Evolutionary conservation across 2,329 filamentous ascomycete species (phyloP).

Genomic region (Colletotrichum sp.): DNA sequence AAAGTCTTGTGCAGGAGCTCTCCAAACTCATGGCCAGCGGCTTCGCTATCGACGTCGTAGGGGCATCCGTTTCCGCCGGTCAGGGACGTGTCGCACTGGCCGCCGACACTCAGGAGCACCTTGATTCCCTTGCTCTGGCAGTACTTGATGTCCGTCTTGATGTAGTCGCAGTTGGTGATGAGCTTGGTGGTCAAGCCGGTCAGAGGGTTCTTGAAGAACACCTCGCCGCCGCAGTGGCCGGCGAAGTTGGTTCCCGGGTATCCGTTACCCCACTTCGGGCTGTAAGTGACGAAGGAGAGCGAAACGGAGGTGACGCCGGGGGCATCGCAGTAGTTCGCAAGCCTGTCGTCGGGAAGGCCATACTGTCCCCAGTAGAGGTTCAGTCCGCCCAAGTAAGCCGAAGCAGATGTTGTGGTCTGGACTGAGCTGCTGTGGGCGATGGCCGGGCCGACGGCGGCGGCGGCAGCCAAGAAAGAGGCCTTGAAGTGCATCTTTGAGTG

Average conservation of each 20-base stretch:
- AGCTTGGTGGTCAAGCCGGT: slow-evolving; percentile 31
- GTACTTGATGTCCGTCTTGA: slow-evolving; percentile 44
- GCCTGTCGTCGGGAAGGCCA: slow-evolving; percentile 27
- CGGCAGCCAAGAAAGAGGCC: slow-evolving; percentile 29
- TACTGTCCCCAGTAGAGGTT: slow-evolving; percentile 48
- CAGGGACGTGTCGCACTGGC: slow-evolving; percentile 26
- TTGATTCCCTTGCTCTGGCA: slow-evolving; percentile 48
- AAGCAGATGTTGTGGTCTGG: not conserved
- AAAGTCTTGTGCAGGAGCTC: slow-evolving; percentile 43
- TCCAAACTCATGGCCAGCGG: slow-evolving; percentile 39
- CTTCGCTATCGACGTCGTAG: slow-evolving; percentile 35
- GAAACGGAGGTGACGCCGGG: slow-evolving; percentile 41
- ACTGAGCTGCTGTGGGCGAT: not conserved
- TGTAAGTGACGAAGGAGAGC: slow-evolving; percentile 40
- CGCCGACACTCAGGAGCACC: slow-evolving; percentile 47
- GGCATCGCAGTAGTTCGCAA: slow-evolving; percentile 39
- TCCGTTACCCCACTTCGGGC: slow-evolving; percentile 39
- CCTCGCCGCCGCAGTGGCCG: slow-evolving; percentile 37
- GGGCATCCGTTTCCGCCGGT: slow-evolving; percentile 26
- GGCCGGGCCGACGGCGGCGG: slow-evolving; percentile 24
- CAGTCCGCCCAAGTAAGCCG: slow-evolving; percentile 28
- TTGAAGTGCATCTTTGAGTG: slow-evolving; percentile 23
- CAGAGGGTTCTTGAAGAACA: slow-evolving; percentile 24
- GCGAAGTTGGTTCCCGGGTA: slow-evolving; percentile 46
- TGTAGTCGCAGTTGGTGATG: slow-evolving; percentile 36